Conservation (phyloP, 1,139 yeast species). For the Debaryomyces sp. region DNA sequence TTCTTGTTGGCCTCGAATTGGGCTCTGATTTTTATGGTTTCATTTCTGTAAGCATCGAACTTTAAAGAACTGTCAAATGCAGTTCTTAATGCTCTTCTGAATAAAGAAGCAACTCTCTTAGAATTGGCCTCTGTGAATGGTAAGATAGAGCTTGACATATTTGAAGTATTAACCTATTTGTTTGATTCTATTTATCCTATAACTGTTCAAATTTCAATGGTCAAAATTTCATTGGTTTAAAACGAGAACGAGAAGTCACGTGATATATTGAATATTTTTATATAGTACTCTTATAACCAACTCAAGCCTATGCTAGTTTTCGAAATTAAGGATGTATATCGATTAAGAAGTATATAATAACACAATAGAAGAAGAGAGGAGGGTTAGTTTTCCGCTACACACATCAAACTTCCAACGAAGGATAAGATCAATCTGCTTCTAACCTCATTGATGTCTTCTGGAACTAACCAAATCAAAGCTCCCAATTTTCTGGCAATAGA, state of each 20-base stretch:
- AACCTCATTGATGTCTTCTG: slow-evolving; percentile 98
- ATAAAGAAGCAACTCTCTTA: slow-evolving; percentile 64
- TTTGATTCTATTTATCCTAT: neutral
- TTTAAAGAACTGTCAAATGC: slow-evolving; percentile 76
- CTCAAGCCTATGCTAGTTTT: neutral
- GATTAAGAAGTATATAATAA: slow-evolving; percentile 4
- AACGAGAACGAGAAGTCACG: slow-evolving; percentile 4
- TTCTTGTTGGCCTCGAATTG: slow-evolving; percentile 74
- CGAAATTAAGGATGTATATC: neutral
- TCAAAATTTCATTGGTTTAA: slow-evolving; percentile 6
- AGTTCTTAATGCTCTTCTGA: slow-evolving; percentile 72
- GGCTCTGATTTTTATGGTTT: slow-evolving; percentile 71
- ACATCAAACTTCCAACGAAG: slow-evolving; percentile 93
- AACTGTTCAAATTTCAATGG: slow-evolving; percentile 4
- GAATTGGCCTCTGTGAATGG: slow-evolving; percentile 73
- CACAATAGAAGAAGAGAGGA: neutral
- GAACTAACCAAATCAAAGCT: slow-evolving; percentile 96
- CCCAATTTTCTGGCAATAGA: slow-evolving; percentile 98
- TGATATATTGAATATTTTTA: neutral
- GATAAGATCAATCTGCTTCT: slow-evolving; percentile 91
- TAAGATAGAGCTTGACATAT: slow-evolving; percentile 38
- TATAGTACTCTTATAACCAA: neutral
- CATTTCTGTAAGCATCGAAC: slow-evolving; percentile 69
- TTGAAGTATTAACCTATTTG: neutral
- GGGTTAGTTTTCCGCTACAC: slow-evolving; percentile 31